Evolutionary conservation across 352 stramenopile genomes (phyloP).

Genomic region (Phytophthora niederhauseri): DNA sequence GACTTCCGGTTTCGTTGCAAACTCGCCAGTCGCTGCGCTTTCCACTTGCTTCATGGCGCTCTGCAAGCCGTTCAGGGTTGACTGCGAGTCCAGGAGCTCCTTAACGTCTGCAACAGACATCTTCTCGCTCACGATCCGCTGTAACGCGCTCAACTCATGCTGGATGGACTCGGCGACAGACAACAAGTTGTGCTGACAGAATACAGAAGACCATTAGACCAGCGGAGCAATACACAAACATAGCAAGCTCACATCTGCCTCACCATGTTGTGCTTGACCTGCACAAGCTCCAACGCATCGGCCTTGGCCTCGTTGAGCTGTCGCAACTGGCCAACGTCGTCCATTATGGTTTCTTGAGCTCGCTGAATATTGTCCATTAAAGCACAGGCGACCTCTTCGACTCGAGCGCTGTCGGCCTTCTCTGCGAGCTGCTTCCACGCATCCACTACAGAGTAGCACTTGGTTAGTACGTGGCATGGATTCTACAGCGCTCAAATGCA

Average conservation of each 20-base stretch:
- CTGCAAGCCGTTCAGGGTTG: slow-evolving; percentile 33
- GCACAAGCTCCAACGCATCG: slow-evolving; percentile 32
- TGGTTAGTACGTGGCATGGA: neutral
- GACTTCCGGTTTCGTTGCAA: slow-evolving; percentile 38
- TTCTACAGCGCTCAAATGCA: neutral
- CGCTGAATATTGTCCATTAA: slow-evolving; percentile 37
- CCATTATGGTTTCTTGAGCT: slow-evolving; percentile 31
- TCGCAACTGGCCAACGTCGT: slow-evolving; percentile 33
- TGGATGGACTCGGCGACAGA: slow-evolving; percentile 54
- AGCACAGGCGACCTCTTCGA: slow-evolving; percentile 38
- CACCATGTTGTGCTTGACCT: slow-evolving; percentile 58
- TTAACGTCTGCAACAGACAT: slow-evolving; percentile 41
- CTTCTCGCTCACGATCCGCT: slow-evolving; percentile 38
- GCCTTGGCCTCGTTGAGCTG: slow-evolving; percentile 25
- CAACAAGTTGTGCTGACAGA: slow-evolving; percentile 52
- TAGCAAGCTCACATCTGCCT: neutral
- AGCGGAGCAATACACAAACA: neutral
- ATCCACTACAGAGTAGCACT: slow-evolving; percentile 32
- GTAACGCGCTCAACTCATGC: slow-evolving; percentile 36
- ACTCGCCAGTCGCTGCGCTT: slow-evolving; percentile 33
- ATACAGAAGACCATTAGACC: too few relatives aligned
- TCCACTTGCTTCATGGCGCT: slow-evolving; percentile 33
- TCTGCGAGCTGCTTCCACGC: slow-evolving; percentile 45
- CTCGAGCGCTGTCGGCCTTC: slow-evolving; percentile 34
- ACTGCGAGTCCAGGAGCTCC: slow-evolving; percentile 37